Evolutionary conservation across 192 early-diverging fungal genomes (phyloP).

Genomic region (Rhizophagus clarus): DNA sequence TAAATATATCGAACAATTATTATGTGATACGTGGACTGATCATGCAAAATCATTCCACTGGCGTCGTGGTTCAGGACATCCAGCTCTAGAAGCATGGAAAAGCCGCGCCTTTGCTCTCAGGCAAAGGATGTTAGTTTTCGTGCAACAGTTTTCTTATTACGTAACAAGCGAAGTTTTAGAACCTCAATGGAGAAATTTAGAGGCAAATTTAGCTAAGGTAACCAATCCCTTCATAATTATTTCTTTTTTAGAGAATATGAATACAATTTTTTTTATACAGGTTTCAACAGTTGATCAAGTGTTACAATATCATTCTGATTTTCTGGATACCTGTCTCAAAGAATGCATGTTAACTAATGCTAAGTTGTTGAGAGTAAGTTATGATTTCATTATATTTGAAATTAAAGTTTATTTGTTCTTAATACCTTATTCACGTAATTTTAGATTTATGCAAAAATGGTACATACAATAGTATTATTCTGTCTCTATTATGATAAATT

Average conservation of each 20-base stretch:
- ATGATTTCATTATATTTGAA: background rate
- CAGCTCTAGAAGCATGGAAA: conserved; percentile 54
- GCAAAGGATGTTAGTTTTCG: conserved; percentile 84
- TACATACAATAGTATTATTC: conserved; percentile 61
- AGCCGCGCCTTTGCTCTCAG: conserved; percentile 73
- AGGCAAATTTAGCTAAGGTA: conserved; percentile 59
- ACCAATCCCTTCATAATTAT: conserved; percentile 13
- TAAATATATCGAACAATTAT: conserved; percentile 84
- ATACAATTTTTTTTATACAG: conserved; percentile 10
- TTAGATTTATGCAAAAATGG: conserved; percentile 69
- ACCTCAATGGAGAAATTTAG: conserved; percentile 81
- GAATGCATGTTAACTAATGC: conserved; percentile 87
- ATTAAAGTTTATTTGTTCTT: background rate
- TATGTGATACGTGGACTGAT: conserved; percentile 77
- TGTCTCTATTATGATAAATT: conserved; percentile 60
- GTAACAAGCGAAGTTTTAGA: conserved; percentile 92
- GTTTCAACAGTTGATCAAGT: conserved; percentile 88
- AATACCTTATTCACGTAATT: background rate
- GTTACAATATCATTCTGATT: conserved; percentile 75
- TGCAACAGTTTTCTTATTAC: conserved; percentile 92
- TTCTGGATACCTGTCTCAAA: conserved; percentile 85
- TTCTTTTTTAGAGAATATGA: background rate
- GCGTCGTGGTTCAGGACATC: conserved; percentile 47
- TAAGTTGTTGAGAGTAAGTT: conserved; percentile 77
- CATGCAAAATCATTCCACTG: conserved; percentile 57